Conservation (phyloP, 495 filamentous ascomycete species). For the Penicillium psychrofluorescens region DNA sequence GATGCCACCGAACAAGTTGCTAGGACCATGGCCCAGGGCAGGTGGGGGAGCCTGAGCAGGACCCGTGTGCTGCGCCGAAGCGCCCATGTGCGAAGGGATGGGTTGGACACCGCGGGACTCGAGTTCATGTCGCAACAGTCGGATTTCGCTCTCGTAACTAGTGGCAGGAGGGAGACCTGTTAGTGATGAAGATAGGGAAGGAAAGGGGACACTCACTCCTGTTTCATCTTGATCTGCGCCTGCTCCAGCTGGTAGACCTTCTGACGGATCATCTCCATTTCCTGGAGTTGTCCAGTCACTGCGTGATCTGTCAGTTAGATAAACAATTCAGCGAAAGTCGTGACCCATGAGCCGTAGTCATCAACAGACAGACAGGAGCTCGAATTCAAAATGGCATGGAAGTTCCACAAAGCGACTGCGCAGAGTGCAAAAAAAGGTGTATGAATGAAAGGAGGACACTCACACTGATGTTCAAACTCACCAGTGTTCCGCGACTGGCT, state of each 20-base stretch:
- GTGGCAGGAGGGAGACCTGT: neutral
- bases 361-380: neutral
- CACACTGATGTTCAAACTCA: slow-evolving; percentile 87
- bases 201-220: slow-evolving; percentile 57
- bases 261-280: slow-evolving; percentile 86
- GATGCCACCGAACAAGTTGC: slow-evolving; percentile 88
- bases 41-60: slow-evolving; percentile 77
- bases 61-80: slow-evolving; percentile 62
- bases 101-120: slow-evolving; percentile 73
- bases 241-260: slow-evolving; percentile 90
- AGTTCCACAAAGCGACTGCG: neutral
- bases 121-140: slow-evolving; percentile 77
- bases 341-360: slow-evolving; percentile 9
- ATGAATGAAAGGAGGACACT: slow-evolving; percentile 31
- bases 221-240: slow-evolving; percentile 75
- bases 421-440: neutral
- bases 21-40: slow-evolving; percentile 82
- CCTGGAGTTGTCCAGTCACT: slow-evolving; percentile 83
- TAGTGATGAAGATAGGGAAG: neutral
- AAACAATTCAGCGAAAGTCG: slow-evolving; percentile 20
- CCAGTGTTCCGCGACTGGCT: slow-evolving; percentile 65
- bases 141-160: slow-evolving; percentile 92
- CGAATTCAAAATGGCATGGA: neutral
- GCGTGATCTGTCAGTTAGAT: slow-evolving; percentile 23
- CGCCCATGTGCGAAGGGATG: slow-evolving; percentile 55